Base-by-base conservation (phyloP, 768 basidiomycete species). In the Amanita subjunquillea region DNA sequence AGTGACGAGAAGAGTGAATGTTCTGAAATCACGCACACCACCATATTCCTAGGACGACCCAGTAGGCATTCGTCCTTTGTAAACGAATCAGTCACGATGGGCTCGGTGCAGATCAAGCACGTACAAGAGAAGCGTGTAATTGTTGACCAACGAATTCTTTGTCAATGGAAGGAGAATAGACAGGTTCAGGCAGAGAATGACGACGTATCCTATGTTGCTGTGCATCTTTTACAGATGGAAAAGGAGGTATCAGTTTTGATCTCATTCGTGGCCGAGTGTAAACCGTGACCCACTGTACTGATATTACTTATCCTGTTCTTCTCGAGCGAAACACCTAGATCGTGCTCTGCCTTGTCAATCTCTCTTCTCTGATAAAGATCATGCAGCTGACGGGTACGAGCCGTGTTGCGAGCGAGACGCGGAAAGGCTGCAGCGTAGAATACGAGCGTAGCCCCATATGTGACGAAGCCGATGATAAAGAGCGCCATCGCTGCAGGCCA, bases 281-380 rank as follows among this genome's bases (percentile, higher is more conserved):
- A 51, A 15, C n/a, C 2, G 20, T n/a, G 13, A 57, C 75, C 45
- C 44, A 88, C 88, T 40, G 85, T 90, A 60, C 83, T 86, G 56
- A 90, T 86, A 59, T 89, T 91, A 60, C 88, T 87, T 54, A 92
- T 85, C 56, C 82, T 69, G 55, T 89, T 92, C 75, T 89, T 89
- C 68, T 91, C 86, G 41, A 91, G 59, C 30, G 83, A 85, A 59
- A 90, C 87, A 59, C 87, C 87, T 15, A 57, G 61, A 59, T 90
- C 88, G 57, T 85, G 89, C 56, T 76, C 82, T 50, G 83, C 83
- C 12, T 68, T 65, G 0, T 70, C 59, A 9, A 83, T 79, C 54
- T 83, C 77, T 0, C 84, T 83, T 0, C 69, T 70, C 46, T 83
- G 81, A 51, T 76, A 81, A 57, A 72, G 76, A 46, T 74, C 75